Conservation (phyloP, 106 monocot genomes). For the Allium sativum region DNA sequence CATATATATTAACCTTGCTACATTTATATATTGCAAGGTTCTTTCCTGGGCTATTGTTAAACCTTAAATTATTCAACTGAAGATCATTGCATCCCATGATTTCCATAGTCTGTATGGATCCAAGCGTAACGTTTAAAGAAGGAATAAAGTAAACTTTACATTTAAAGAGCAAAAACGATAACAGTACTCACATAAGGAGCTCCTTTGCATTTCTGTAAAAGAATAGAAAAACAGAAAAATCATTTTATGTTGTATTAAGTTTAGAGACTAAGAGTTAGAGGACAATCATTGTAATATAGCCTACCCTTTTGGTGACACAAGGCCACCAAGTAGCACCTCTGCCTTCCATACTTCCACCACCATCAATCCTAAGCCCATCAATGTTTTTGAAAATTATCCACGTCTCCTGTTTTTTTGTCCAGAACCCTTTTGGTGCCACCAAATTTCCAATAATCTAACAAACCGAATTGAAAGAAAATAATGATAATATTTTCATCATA, state of each 20-base stretch:
- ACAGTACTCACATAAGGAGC: constrained; percentile 14
- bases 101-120: background rate
- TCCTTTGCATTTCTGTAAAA: background rate
- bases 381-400: constrained; percentile 12
- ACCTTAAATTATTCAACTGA: background rate
- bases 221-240: background rate
- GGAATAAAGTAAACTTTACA: background rate
- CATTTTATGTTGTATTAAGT: background rate
- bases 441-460: constrained; percentile 6
- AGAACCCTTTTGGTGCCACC: constrained; percentile 10
- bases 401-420: constrained; percentile 3
- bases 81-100: constrained; percentile 6
- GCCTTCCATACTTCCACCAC: constrained; percentile 7
- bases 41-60: constrained; percentile 5
- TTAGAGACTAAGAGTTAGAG: background rate
- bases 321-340: constrained; percentile 14
- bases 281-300: background rate
- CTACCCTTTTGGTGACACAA: constrained; percentile 1
- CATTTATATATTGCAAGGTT: background rate
- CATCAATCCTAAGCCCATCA: background rate
- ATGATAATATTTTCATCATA: background rate
- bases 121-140: background rate
- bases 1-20: background rate
- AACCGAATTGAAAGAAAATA: background rate
- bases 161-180: too few species aligned